Conservation (phyloP, 331 rosid species). For the Acacia concinna region DNA sequence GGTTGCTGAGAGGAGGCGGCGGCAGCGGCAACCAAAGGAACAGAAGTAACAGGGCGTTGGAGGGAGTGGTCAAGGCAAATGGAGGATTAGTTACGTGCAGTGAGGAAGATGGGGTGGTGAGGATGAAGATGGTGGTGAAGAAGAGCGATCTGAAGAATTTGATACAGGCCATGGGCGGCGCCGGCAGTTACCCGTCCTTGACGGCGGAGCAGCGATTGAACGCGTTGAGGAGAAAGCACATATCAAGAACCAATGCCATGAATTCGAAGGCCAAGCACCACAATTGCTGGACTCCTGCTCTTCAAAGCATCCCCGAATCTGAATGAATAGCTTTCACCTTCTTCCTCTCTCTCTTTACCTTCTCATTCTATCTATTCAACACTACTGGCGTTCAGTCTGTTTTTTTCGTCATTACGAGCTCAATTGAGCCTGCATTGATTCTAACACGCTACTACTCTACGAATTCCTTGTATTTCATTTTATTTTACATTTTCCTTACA, state of each 20-base stretch:
- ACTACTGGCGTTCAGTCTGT: not conserved
- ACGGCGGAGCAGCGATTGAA: conserved; percentile 42
- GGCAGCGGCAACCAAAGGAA: conserved; percentile 10
- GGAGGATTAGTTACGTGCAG: conserved; percentile 36
- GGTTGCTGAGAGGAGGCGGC: conserved; percentile 10
- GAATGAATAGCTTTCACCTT: conserved; percentile 37
- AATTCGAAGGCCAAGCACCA: conserved; percentile 34
- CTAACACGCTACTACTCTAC: not conserved
- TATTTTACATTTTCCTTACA: not conserved
- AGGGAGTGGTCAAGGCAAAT: conserved; percentile 20
- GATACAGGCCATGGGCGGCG: conserved; percentile 34
- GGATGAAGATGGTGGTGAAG: conserved; percentile 56
- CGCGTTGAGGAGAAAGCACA: conserved; percentile 41
- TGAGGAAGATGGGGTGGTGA: conserved; percentile 49
- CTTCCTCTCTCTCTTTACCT: not conserved
- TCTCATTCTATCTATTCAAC: not conserved
- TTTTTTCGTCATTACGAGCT: not conserved
- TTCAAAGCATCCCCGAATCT: conserved; percentile 66
- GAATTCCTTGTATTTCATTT: not conserved
- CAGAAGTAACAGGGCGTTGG: conserved; percentile 22
- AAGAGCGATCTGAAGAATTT: conserved; percentile 51
- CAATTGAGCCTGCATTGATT: not conserved
- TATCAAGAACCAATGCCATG: conserved; percentile 20
- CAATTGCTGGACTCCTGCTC: conserved; percentile 53
- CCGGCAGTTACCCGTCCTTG: not conserved